Evolutionary conservation across 768 basidiomycete species (phyloP).

Genomic region (Kwoniella bestiolae): DNA sequence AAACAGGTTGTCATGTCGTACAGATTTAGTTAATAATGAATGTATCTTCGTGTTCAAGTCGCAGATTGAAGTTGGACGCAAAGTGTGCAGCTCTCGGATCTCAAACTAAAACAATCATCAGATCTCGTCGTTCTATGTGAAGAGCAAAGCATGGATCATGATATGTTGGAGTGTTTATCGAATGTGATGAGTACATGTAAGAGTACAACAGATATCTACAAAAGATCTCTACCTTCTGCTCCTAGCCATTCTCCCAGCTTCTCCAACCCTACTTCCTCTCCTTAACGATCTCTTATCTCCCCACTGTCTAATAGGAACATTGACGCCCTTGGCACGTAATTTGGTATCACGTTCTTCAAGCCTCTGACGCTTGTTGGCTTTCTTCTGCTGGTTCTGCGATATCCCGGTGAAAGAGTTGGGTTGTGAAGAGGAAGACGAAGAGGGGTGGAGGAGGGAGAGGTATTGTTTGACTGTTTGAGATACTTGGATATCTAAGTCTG

Average conservation of each 20-base stretch:
- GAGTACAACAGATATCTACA: too few species aligned
- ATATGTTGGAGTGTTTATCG: too few species aligned
- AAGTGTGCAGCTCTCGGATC: too few species aligned
- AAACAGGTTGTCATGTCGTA: background rate
- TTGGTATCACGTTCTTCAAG: conserved; percentile 20
- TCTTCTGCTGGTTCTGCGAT: conserved; percentile 19
- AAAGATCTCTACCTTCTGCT: conserved; percentile 3
- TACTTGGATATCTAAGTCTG: conserved; percentile 12
- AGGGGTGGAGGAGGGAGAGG: conserved; percentile 4
- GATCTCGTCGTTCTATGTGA: too few species aligned
- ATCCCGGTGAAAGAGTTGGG: background rate
- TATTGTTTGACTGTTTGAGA: conserved; percentile 19
- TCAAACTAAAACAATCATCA: too few species aligned
- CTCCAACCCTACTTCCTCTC: conserved; percentile 6
- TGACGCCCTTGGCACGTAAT: conserved; percentile 22
- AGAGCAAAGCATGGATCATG: too few species aligned
- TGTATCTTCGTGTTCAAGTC: background rate
- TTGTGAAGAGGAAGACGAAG: background rate
- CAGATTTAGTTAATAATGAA: background rate
- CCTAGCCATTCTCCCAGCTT: conserved; percentile 21
- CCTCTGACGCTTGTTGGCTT: conserved; percentile 12
- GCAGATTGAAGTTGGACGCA: too few species aligned
- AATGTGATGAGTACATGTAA: too few species aligned
- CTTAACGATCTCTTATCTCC: background rate
- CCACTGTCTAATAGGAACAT: conserved; percentile 14